These are phyloP conservation scores for Pestalotiopsis sp. DNA, from an alignment of 2,329 filamentous ascomycete genomes.

Conservation along the genomic window DNA sequence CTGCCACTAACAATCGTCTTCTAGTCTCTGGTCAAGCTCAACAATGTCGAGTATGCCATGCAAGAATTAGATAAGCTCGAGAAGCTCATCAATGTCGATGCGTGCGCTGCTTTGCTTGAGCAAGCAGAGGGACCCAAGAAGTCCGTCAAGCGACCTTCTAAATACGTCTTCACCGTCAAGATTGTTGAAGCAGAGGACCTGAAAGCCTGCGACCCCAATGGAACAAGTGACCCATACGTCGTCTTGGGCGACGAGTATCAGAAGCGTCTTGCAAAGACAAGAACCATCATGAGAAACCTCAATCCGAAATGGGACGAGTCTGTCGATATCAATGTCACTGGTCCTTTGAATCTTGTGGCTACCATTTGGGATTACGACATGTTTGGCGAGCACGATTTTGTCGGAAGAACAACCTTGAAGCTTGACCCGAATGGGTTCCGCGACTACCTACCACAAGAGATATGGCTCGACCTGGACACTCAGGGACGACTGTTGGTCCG, in stretches of 20 bases:
- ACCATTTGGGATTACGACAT: slow-evolving; percentile 99
- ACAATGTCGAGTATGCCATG: slow-evolving; percentile 95
- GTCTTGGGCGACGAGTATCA: slow-evolving; percentile 97
- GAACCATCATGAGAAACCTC: slow-evolving; percentile 85
- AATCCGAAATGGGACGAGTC: slow-evolving; percentile 98
- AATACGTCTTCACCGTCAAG: slow-evolving; percentile 98
- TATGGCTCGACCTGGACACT: slow-evolving; percentile 96
- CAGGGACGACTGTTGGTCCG: slow-evolving; percentile 87
- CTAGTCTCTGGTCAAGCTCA: slow-evolving; percentile 94
- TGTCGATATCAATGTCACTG: slow-evolving; percentile 91
- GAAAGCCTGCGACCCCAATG: slow-evolving; percentile 96
- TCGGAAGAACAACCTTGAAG: slow-evolving; percentile 94
- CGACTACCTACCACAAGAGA: slow-evolving; percentile 93
- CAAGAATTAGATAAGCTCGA: slow-evolving; percentile 90
- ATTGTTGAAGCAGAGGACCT: slow-evolving; percentile 97
- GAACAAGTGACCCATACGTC: slow-evolving; percentile 93
- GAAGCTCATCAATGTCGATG: slow-evolving; percentile 86
- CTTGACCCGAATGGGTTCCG: slow-evolving; percentile 97
- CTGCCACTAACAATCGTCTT: slow-evolving; percentile 29
- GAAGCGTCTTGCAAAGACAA: slow-evolving; percentile 92
- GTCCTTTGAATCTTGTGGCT: slow-evolving; percentile 90
- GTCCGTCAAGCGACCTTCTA: slow-evolving; percentile 68
- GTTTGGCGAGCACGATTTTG: slow-evolving; percentile 95
- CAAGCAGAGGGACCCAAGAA: slow-evolving; percentile 72
- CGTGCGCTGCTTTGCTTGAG: slow-evolving; percentile 80